These are phyloP conservation scores for Cladochytrium replicatum DNA, from an alignment of 192 early-diverging fungal species.

Conservation along the genomic window DNA sequence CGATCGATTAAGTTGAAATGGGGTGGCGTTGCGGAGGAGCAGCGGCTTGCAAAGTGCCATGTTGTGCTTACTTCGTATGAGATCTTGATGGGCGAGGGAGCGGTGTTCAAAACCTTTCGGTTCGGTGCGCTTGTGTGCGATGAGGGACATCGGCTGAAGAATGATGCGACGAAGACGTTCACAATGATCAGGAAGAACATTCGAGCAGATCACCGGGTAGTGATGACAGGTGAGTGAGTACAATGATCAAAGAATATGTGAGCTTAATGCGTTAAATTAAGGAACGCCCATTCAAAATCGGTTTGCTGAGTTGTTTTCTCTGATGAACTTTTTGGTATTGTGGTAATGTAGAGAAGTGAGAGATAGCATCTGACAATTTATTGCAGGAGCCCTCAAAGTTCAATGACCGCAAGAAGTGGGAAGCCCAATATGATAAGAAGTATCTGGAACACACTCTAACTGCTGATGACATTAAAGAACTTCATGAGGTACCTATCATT, in stretches of 20 bases:
- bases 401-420: constrained; percentile 41
- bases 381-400: constrained; percentile 47
- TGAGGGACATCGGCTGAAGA: constrained; percentile 73
- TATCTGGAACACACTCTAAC: constrained; percentile 45
- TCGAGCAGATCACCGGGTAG: constrained; percentile 34
- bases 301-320: constrained; percentile 59
- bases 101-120: constrained; percentile 34
- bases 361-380: not conserved
- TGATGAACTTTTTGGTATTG: constrained; percentile 53
- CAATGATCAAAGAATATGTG: constrained; percentile 10
- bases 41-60: constrained; percentile 45
- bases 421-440: constrained; percentile 27
- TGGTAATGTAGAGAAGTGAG: not conserved
- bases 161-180: constrained; percentile 51
- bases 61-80: constrained; percentile 61
- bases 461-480: constrained; percentile 44
- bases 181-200: constrained; percentile 36
- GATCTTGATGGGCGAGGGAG: constrained; percentile 30
- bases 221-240: constrained; percentile 49
- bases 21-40: constrained; percentile 1
- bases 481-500: constrained; percentile 40
- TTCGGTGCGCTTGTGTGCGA: constrained; percentile 64
- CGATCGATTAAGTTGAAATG: not conserved
- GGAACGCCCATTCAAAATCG: constrained; percentile 66
- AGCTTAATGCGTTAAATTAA: too few species aligned